phyloP scores from a whole-genome alignment of 2,329 filamentous ascomycete species.

The Emergomyces orientalis region DNA sequence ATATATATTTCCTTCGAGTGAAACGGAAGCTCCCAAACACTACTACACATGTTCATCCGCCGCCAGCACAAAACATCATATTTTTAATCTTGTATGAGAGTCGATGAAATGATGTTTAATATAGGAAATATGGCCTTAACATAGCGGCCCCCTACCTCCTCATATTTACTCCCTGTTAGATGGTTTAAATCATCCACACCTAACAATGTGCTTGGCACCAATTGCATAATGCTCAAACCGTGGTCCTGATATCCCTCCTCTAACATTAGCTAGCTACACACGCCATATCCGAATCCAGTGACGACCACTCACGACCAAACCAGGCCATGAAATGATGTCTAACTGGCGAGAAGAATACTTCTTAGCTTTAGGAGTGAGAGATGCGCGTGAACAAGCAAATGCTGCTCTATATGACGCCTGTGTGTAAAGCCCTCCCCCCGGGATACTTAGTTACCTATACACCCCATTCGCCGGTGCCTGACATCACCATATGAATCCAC shows the following conservation, averaged over 20 bases:
- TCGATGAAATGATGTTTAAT: no score
- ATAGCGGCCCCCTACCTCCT: no score
- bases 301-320: neutral
- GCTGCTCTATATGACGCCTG: slow-evolving; percentile 68
- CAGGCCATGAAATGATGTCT: slow-evolving; percentile 39
- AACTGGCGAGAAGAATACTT: slow-evolving; percentile 78
- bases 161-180: neutral
- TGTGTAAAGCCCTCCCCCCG: slow-evolving; percentile 30
- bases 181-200: neutral
- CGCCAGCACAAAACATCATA: no score
- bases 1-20: no score
- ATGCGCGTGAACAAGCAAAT: slow-evolving; percentile 57
- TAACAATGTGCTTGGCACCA: slow-evolving; percentile 1
- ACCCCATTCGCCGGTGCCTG: neutral
- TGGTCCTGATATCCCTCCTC: slow-evolving; percentile 10
- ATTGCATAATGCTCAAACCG: neutral
- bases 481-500: neutral
- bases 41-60: no score
- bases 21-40: no score
- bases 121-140: no score
- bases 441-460: neutral
- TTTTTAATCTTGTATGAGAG: no score
- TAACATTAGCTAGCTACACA: neutral
- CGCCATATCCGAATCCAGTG: neutral
- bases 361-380: slow-evolving; percentile 60